Percentiles rank a stretch among this genome's conserved stretches.
These are phyloP conservation scores for Sicyos baderoa DNA, from an alignment of 306 rosid genomes.

Conservation along the genomic window DNA sequence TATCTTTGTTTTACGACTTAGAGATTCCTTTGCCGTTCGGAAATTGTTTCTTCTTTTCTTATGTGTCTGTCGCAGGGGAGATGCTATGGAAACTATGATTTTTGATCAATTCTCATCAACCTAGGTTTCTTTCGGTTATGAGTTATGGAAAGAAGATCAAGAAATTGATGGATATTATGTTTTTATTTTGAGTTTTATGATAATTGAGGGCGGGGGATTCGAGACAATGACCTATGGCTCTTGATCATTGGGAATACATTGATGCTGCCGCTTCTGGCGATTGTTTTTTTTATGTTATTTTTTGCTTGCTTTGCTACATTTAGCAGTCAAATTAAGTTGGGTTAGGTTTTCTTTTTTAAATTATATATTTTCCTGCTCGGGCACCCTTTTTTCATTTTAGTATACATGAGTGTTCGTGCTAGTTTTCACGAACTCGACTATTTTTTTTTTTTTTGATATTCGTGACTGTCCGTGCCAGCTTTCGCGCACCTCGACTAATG, in stretches of 20 bases:
- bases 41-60: not conserved
- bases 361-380: not conserved
- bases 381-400: no score
- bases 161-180: not conserved
- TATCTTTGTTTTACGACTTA: not conserved
- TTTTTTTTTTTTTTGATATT: no score
- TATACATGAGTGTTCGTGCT: no score
- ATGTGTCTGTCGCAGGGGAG: not conserved
- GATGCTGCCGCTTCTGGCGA: no score
- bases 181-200: no score
- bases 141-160: not conserved
- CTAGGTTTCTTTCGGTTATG: not conserved
- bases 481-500: no score
- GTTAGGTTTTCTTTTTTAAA: not conserved
- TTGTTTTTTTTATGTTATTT: no score
- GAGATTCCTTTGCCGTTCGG: not conserved
- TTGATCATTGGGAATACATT: no score
- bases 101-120: not conserved
- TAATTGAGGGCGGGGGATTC: no score
- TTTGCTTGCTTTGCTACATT: not conserved
- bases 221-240: no score
- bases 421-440: no score
- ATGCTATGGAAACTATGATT: not conserved
- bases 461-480: no score
- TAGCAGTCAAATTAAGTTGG: not conserved